Conservation (phyloP, 2,329 filamentous ascomycete species). For the Diplocarpon rosae region DNA sequence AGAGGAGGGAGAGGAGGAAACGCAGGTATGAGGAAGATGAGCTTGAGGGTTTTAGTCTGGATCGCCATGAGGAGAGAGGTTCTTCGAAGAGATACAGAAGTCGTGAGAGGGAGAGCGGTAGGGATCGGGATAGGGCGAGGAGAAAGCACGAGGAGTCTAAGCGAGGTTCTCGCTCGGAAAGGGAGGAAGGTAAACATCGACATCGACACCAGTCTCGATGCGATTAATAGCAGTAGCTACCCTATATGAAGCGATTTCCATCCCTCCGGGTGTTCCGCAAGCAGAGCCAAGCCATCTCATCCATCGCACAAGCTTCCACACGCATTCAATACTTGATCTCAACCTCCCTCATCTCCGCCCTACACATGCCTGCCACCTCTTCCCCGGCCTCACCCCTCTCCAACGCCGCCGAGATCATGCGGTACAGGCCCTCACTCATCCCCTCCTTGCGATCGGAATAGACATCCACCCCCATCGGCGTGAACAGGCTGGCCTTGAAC, state of each 20-base stretch:
- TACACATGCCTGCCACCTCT: constrained; percentile 40
- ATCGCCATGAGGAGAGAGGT: not conserved
- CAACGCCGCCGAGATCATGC: constrained; percentile 44
- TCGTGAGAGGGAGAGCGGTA: not conserved
- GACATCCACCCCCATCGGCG: constrained; percentile 69
- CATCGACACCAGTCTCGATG: constrained; percentile 19
- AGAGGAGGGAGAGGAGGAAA: constrained; percentile 18
- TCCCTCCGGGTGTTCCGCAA: not conserved
- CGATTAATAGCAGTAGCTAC: constrained; percentile 12
- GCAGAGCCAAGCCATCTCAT: not conserved
- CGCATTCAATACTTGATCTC: constrained; percentile 20
- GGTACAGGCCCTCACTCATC: constrained; percentile 44
- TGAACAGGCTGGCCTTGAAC: constrained; percentile 76
- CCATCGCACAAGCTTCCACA: constrained; percentile 3
- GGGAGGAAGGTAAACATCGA: constrained; percentile 8
- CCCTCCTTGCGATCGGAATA: constrained; percentile 57
- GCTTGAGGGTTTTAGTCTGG: constrained; percentile 28
- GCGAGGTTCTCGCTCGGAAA: not conserved
- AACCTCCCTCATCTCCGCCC: constrained; percentile 38
- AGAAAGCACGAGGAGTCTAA: not conserved
- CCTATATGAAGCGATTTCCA: not conserved
- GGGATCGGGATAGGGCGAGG: constrained; percentile 9
- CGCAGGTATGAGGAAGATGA: constrained; percentile 18
- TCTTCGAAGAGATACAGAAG: not conserved
- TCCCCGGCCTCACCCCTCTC: constrained; percentile 37